These are phyloP conservation scores for Hansenula sp. DNA, from an alignment of 1,139 yeast species.

Conservation along the genomic window DNA sequence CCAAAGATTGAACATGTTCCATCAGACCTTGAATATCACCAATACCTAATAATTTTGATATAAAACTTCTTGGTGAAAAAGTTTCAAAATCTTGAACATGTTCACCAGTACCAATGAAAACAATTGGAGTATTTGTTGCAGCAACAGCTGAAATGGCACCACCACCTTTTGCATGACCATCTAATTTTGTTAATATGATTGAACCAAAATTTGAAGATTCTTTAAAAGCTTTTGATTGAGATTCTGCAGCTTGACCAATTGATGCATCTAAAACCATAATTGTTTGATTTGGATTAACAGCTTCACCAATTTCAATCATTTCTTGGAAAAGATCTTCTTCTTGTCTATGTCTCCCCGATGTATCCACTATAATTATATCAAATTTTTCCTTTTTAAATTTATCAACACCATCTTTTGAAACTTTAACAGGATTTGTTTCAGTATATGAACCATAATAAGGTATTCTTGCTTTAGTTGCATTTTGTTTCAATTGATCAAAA, in stretches of 20 bases:
- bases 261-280: constrained; percentile 97
- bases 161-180: constrained; percentile 99
- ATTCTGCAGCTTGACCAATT: constrained; percentile 97
- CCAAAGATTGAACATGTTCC: constrained; percentile 88
- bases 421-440: constrained; percentile 93
- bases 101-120: constrained; percentile 97
- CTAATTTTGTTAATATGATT: constrained; percentile 92
- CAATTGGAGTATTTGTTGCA: constrained; percentile 93
- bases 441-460: constrained; percentile 95
- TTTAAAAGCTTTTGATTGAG: constrained; percentile 91
- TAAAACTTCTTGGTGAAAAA: constrained; percentile 84
- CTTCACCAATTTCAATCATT: constrained; percentile 88
- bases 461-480: constrained; percentile 90
- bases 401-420: constrained; percentile 87
- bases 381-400: constrained; percentile 89
- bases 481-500: constrained; percentile 95
- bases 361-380: constrained; percentile 92
- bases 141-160: constrained; percentile 99
- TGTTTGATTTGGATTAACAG: constrained; percentile 87
- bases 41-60: constrained; percentile 86
- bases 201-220: constrained; percentile 93
- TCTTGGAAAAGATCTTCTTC: constrained; percentile 89
- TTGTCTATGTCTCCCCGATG: constrained; percentile 97
- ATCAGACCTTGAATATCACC: constrained; percentile 93
- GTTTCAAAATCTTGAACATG: constrained; percentile 91